A percentile compares a stretch with the other conserved stretches of the same genome.
Evolutionary conservation across 805 yeast species (phyloP).

Genomic region (Metschnikowia arizonensis): DNA sequence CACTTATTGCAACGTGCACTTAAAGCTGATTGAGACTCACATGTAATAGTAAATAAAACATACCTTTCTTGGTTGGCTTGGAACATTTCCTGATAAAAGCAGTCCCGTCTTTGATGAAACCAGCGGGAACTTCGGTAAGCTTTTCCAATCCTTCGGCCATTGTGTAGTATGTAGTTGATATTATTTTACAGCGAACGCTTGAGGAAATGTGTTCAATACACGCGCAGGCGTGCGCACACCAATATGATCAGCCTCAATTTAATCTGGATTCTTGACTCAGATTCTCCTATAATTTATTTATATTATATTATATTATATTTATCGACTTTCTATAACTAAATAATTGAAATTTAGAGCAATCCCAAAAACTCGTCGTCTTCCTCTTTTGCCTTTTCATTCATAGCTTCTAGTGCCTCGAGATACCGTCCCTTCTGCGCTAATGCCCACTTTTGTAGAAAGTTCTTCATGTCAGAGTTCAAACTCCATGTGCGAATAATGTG

Average conservation of each 20-base stretch:
- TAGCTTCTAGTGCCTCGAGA: slow-evolving; percentile 21
- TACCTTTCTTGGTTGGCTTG: slow-evolving; percentile 82
- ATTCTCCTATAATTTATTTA: too few species aligned
- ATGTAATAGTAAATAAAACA: slow-evolving; percentile 20
- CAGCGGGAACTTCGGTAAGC: slow-evolving; percentile 80
- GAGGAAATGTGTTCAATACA: slow-evolving; percentile 12
- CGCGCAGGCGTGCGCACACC: slow-evolving; percentile 10
- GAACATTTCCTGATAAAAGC: slow-evolving; percentile 88
- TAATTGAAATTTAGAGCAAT: slow-evolving; percentile 19
- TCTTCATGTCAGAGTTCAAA: slow-evolving; percentile 27
- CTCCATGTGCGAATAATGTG: slow-evolving; percentile 38
- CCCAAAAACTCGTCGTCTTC: slow-evolving; percentile 33
- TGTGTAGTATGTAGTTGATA: slow-evolving; percentile 5
- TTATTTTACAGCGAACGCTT: not conserved
- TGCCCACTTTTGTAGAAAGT: slow-evolving; percentile 22
- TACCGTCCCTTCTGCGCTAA: slow-evolving; percentile 20
- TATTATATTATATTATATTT: too few species aligned
- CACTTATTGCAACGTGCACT: too few species aligned
- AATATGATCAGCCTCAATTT: not conserved
- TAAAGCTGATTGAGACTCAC: too few species aligned
- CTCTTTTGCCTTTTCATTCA: slow-evolving; percentile 24
- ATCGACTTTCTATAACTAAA: too few species aligned
- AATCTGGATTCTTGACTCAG: not conserved
- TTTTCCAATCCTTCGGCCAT: slow-evolving; percentile 68
- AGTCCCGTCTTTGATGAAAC: slow-evolving; percentile 86